phyloP scores from a whole-genome alignment of 495 filamentous ascomycete genomes.

The Pseudevernia furfuracea region DNA sequence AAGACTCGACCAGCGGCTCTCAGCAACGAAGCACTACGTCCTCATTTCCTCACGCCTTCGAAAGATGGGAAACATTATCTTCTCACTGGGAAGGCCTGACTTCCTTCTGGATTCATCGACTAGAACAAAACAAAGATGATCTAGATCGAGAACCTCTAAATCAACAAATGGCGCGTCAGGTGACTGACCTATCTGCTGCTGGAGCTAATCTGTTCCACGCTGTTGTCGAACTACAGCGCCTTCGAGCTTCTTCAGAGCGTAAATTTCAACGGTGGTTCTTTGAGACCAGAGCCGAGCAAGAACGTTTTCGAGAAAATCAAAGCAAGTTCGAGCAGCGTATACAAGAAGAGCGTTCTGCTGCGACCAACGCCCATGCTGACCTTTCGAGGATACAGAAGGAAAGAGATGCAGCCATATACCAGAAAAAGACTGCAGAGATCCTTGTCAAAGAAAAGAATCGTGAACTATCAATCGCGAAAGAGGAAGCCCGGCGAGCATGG shows the following conservation, averaged over 20 bases:
- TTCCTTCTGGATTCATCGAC: slow-evolving; percentile 88
- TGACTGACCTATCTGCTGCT: slow-evolving; percentile 89
- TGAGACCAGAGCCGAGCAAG: slow-evolving; percentile 81
- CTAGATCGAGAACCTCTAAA: slow-evolving; percentile 72
- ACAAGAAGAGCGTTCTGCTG: slow-evolving; percentile 60
- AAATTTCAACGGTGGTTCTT: slow-evolving; percentile 99
- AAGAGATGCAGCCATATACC: slow-evolving; percentile 53
- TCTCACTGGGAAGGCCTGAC: slow-evolving; percentile 98
- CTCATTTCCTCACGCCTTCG: slow-evolving; percentile 91
- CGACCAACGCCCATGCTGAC: slow-evolving; percentile 56
- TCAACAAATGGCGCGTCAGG: slow-evolving; percentile 83
- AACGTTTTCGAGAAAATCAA: slow-evolving; percentile 76
- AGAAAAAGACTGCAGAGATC: slow-evolving; percentile 20
- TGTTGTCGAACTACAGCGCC: slow-evolving; percentile 90
- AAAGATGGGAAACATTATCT: slow-evolving; percentile 92
- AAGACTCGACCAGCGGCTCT: slow-evolving; percentile 34
- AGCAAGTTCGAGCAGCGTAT: slow-evolving; percentile 69
- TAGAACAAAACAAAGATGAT: slow-evolving; percentile 83
- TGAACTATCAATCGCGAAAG: slow-evolving; percentile 89
- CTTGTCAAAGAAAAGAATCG: slow-evolving; percentile 77
- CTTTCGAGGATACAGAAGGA: slow-evolving; percentile 58
- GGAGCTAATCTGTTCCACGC: slow-evolving; percentile 97
- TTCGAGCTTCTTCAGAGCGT: slow-evolving; percentile 88
- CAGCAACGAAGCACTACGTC: slow-evolving; percentile 38
- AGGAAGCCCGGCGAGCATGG: slow-evolving; percentile 93